Evolutionary conservation across 1,284 basidiomycete species (phyloP), one percentile per base, ranked within the genome.

Genomic region (Rhodotorula sp.): DNA sequence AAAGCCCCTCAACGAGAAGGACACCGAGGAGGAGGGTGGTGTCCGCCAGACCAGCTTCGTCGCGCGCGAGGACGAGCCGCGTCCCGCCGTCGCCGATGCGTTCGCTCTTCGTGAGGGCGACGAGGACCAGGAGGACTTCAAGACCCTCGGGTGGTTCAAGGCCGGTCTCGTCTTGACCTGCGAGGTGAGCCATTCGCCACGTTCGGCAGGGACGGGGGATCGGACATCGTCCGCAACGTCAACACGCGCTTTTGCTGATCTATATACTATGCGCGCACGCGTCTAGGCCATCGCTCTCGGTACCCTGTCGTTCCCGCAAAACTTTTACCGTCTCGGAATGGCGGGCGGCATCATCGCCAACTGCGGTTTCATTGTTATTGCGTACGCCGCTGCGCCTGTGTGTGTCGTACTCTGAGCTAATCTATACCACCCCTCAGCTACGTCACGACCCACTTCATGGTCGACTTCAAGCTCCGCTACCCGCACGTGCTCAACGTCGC

Each of bases 271-370:
- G 23, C 39, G 3, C 12, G 39, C 4, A 14, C 15, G 1, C 26
- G 18, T 26, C 3, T 39, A 67, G 65, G 66, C 66, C 34, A 62
- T 67, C 60, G 66, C 66, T 31, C 66, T 67, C 26, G 66, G 66
- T 14, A 67, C 66, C 6, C 60, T 67, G 18, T 62, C 60, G 2
- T 67, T 67, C 60, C 66, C 66, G 8, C 56, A 52, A 16, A 67
- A 52, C 31, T 67, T 67, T 54, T 14, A 58, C 31, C 31, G 52
- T 5, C 54, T 67, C 31, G 66, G 66, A 14, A 26, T 67, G 29
- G 66, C 52, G 5, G 66, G 60, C 14, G 66, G 66, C 5, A 20
- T 67, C 14, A 61, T 67, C n/a, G 29, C 46, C 60, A 67, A 67
- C 66, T 26, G 43, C 20, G 47, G 54, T 20, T 67, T 67, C 47